phyloP scores from a whole-genome alignment of 2,329 filamentous ascomycete genomes.

The Botrytis sinoallii region DNA sequence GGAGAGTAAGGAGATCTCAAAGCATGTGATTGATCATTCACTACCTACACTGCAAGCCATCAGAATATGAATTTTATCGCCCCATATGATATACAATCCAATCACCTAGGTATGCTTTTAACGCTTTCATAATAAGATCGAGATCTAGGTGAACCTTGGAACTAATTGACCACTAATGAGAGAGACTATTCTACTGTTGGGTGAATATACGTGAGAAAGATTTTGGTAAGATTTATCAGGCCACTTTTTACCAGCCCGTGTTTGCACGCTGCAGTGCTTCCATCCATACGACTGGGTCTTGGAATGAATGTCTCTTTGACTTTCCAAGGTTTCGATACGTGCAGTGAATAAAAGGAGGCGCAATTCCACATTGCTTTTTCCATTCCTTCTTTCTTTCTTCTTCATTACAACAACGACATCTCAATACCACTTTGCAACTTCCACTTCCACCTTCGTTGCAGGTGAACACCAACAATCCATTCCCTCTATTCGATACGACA shows the following conservation, averaged over 20 bases:
- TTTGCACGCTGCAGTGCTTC: neutral
- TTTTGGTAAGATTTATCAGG: neutral
- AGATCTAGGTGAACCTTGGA: neutral
- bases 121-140: neutral
- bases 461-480: neutral
- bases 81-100: neutral
- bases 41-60: neutral
- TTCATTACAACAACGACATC: neutral
- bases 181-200: neutral
- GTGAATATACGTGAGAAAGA: neutral
- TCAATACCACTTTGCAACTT: neutral
- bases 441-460: neutral
- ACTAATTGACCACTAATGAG: neutral
- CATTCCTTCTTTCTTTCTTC: neutral
- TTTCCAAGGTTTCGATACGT: neutral
- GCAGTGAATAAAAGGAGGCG: neutral
- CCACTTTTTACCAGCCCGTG: neutral
- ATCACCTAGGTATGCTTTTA: neutral
- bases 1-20: neutral
- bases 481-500: neutral
- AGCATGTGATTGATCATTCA: neutral
- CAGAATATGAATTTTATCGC: neutral
- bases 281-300: neutral
- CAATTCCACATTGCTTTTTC: neutral
- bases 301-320: neutral